Evolutionary conservation across 331 rosid species (phyloP), one percentile per base, ranked within the genome.

Genomic region (Quercus phellos): DNA sequence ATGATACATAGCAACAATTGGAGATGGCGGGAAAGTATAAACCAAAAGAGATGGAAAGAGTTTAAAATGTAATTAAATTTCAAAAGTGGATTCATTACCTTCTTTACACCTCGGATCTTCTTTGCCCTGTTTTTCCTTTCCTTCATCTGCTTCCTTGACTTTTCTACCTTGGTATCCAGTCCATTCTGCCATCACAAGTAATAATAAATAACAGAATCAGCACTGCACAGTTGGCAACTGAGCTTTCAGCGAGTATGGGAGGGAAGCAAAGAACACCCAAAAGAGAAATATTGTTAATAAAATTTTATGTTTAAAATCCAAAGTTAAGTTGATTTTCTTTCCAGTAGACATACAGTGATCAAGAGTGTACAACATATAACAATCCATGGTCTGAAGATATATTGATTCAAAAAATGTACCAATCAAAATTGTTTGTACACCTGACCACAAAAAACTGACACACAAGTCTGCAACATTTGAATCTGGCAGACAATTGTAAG

Each of bases 91-190:
- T 30, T 16, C 46, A 16, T 51, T 78, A 85, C 92, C 82, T 89
- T 89, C 86, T 89, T 89, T 4, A 87, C 88, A 5, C 89, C 93
- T 66, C 90, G 79, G 50, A 89, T 84, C 82, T 89, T 87, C 85
- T 85, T 89, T 11, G 89, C 83, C 50, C 89, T 78, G 81, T 89
- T 89, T 83, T 89, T 89, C 55, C 90, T 87, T 59, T 89, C 90
- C 85, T 89, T 89, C 86, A 89, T 42, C 51, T 89, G 93, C 82
- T 89, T 89, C 68, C 93, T 87, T 13, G 89, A 89, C 70, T 82
- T 84, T n/a, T 87, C 87, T 29, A 82, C 78, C 84, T 89, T 89
- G 0, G 89, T 84, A 46, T 82, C 90, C 5, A 89, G 89, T 61
- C 92, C 90, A 68, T 89, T 86, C 89, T 89, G 84, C 27, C 22